A percentile compares a stretch with the other conserved stretches of the same genome.
phyloP scores from a whole-genome alignment of 768 basidiomycete species.

The Lanmaoa rubissima region DNA sequence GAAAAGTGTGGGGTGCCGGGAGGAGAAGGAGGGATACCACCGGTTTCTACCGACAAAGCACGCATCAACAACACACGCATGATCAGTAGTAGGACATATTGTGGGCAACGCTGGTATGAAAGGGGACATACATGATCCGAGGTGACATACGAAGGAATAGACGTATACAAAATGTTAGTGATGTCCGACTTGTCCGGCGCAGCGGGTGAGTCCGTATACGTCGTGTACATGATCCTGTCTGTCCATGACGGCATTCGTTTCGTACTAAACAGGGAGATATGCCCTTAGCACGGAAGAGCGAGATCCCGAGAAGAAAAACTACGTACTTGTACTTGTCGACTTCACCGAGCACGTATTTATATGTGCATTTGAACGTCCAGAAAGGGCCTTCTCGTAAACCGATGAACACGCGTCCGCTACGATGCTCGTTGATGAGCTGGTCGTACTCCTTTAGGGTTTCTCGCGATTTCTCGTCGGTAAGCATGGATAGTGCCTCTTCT shows the following conservation, averaged over 20 bases:
- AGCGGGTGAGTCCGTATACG: slow-evolving; percentile 62
- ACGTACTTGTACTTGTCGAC: slow-evolving; percentile 79
- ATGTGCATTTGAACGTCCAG: slow-evolving; percentile 87
- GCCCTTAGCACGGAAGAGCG: slow-evolving; percentile 1
- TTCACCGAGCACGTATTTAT: slow-evolving; percentile 81
- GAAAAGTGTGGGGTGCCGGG: slow-evolving; percentile 37
- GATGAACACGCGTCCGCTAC: slow-evolving; percentile 63
- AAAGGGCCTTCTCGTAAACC: slow-evolving; percentile 85
- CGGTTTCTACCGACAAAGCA: slow-evolving; percentile 63
- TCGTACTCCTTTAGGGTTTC: slow-evolving; percentile 69
- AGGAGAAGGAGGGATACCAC: slow-evolving; percentile 72
- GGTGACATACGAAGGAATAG: slow-evolving; percentile 77
- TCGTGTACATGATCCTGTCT: slow-evolving; percentile 86
- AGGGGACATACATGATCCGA: slow-evolving; percentile 77
- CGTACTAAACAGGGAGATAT: slow-evolving; percentile 36
- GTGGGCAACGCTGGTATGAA: background rate
- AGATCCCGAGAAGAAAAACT: background rate
- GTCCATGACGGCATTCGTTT: slow-evolving; percentile 90
- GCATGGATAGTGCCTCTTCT: slow-evolving; percentile 39
- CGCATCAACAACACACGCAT: background rate
- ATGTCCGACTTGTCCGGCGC: slow-evolving; percentile 51
- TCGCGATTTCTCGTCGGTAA: slow-evolving; percentile 51
- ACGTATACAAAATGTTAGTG: slow-evolving; percentile 70
- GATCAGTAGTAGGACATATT: background rate
- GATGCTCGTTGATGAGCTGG: slow-evolving; percentile 62